phyloP scores from a whole-genome alignment of 2,329 filamentous ascomycete genomes.

The Cladorrhinum sp. region DNA sequence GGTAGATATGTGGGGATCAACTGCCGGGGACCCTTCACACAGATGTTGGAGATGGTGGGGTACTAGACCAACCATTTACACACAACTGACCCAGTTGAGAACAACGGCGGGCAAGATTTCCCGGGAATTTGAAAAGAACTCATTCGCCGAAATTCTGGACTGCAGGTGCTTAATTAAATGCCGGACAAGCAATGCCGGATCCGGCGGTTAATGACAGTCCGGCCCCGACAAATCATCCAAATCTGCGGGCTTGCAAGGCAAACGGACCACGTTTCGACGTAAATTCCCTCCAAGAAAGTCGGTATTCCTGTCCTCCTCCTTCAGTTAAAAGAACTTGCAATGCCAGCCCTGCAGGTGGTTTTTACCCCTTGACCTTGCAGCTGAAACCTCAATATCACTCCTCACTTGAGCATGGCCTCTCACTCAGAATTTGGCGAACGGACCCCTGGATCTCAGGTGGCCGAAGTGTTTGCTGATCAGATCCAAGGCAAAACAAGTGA shows the following conservation, averaged over 20 bases:
- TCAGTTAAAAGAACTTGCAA: neutral
- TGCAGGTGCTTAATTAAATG: neutral
- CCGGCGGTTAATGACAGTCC: neutral
- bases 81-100: neutral
- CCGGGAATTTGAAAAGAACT: neutral
- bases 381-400: neutral
- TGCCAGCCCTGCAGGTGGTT: neutral
- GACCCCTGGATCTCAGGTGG: slow-evolving; percentile 37
- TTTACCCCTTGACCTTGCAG: neutral
- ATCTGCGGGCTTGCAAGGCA: neutral
- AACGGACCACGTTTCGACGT: neutral
- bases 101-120: neutral
- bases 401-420: slow-evolving; percentile 30
- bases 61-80: neutral
- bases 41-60: neutral
- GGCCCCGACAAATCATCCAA: neutral
- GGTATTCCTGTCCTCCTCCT: neutral
- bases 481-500: slow-evolving; percentile 33
- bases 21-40: neutral
- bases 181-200: neutral
- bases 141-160: neutral
- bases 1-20: neutral
- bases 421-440: slow-evolving; percentile 34
- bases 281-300: no score
- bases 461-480: slow-evolving; percentile 27